Percentiles rank a stretch among this genome's conserved stretches.
phyloP scores from a whole-genome alignment of 2,329 filamentous ascomycete species.

The Mollisia scopiformis region DNA sequence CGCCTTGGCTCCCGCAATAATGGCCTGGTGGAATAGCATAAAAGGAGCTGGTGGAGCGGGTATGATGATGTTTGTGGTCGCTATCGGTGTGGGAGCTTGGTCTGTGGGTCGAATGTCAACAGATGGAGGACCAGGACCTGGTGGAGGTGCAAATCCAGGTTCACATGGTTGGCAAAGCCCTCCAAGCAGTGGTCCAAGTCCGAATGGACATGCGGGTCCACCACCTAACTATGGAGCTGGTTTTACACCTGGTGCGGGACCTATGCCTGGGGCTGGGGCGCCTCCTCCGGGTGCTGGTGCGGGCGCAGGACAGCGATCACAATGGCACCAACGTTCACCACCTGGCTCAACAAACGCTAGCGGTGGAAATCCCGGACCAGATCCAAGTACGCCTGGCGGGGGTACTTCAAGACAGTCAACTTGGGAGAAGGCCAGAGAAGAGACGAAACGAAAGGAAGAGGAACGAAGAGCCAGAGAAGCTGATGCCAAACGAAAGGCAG shows the following conservation, averaged over 20 bases:
- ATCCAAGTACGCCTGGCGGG: slow-evolving; percentile 26
- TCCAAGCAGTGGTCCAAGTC: slow-evolving; percentile 20
- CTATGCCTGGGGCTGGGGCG: slow-evolving; percentile 18
- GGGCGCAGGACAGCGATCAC: slow-evolving; percentile 23
- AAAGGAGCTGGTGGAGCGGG: slow-evolving; percentile 74
- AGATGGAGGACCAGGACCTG: slow-evolving; percentile 43
- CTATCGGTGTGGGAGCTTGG: slow-evolving; percentile 80
- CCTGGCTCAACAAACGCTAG: slow-evolving; percentile 21
- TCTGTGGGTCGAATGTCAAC: slow-evolving; percentile 68
- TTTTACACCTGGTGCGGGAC: slow-evolving; percentile 32
- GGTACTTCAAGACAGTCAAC: slow-evolving; percentile 39
- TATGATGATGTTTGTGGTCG: slow-evolving; percentile 71
- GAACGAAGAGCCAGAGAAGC: slow-evolving; percentile 8
- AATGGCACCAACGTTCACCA: slow-evolving; percentile 32
- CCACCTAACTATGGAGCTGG: slow-evolving; percentile 19
- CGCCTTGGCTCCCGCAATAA: slow-evolving; percentile 72
- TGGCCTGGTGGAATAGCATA: slow-evolving; percentile 72
- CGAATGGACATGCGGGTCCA: slow-evolving; percentile 23
- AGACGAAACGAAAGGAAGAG: slow-evolving; percentile 49
- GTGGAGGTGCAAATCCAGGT: slow-evolving; percentile 28
- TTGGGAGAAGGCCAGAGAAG: slow-evolving; percentile 73
- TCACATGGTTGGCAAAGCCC: slow-evolving; percentile 1
- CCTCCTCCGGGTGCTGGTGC: slow-evolving; percentile 15
- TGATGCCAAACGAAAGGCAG: slow-evolving; percentile 7
- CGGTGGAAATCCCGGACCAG: slow-evolving; percentile 23